phyloP scores from a whole-genome alignment of 169 alveolate genomes.

The Plasmodium relictum region DNA sequence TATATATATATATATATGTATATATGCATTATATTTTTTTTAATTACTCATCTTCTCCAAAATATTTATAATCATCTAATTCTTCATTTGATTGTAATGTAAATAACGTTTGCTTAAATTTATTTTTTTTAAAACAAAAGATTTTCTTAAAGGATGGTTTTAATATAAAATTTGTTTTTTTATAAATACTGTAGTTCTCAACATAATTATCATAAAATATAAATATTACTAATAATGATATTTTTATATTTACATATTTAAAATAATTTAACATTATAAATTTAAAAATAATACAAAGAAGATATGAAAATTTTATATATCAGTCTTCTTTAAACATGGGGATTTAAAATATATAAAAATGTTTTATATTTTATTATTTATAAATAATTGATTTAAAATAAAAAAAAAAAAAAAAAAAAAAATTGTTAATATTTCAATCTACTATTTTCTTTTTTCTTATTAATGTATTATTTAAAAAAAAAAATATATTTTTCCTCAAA shows the following conservation, averaged over 20 bases:
- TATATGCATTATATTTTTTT: not conserved
- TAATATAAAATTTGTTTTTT: not conserved
- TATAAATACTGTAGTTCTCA: not conserved
- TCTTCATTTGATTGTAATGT: conserved; percentile 43
- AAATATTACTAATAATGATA: not conserved
- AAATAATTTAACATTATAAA: conserved; percentile 23
- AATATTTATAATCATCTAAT: conserved; percentile 59
- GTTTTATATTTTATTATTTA: not conserved
- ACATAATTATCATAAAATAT: conserved; percentile 2
- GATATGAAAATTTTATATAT: not conserved
- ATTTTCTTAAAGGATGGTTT: conserved; percentile 8
- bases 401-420: not conserved
- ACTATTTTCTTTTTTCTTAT: too few species aligned
- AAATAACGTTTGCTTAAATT: not conserved
- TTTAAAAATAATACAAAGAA: conserved; percentile 1
- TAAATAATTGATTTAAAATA: not conserved
- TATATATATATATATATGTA: not conserved
- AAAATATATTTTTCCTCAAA: too few species aligned
- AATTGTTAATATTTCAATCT: too few species aligned
- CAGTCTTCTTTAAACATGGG: too few species aligned
- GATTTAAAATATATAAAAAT: not conserved
- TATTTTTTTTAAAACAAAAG: not conserved
- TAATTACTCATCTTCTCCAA: conserved; percentile 71
- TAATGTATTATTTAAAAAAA: too few species aligned
- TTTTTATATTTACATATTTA: conserved; percentile 17